Base-by-base conservation (phyloP, 345 rosid genomes). In the Salix arbutifolia region DNA sequence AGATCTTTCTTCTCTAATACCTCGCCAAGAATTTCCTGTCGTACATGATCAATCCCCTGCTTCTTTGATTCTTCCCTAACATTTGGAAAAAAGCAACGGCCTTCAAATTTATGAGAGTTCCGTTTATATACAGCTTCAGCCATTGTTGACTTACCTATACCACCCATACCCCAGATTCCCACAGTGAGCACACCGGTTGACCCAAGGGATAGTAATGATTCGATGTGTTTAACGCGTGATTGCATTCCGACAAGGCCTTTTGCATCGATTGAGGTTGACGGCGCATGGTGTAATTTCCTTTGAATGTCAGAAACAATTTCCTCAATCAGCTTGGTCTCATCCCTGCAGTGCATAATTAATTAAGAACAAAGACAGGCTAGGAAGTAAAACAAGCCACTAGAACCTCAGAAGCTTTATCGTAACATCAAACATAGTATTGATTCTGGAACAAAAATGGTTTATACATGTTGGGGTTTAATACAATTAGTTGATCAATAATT, bases 141-240 rank as follows among this genome's bases (percentile, higher is more conserved):
- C 5, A 13, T 21, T 1, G 67, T 73, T n/a, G 76, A 30, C 40
- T 73, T 73, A 11, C 76, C 76, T 21, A 73, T 44, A 18, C 77
- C 77, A 21, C 38, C 23, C 62, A 74, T 65, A 11, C 76, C 69
- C 69, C 76, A 40, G 6, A 74, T 25, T 6, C 76, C 76, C 65
- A 74, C 13, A 42, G 42, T 8, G 5, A 50, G 44, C n/a, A 60
- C 68, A 10, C 62, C 58, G 13, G 26, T 6, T 40, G 67, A 62
- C 0, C 40, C 70, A 13, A 74, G 0, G 68, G 19, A 16, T 28
- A 74, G 18, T 8, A n/a, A 16, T 25, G 21, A 8, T 8, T 23
- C n/a, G 44, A 74, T 23, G 2, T 64, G 26, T 26, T 74, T 0
- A 26, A 74, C 16, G 8, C 53, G 69, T 11, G 33, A 26, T 4